phyloP scores from a whole-genome alignment of 805 yeast species.

The Kockiozyma suomiensis region DNA sequence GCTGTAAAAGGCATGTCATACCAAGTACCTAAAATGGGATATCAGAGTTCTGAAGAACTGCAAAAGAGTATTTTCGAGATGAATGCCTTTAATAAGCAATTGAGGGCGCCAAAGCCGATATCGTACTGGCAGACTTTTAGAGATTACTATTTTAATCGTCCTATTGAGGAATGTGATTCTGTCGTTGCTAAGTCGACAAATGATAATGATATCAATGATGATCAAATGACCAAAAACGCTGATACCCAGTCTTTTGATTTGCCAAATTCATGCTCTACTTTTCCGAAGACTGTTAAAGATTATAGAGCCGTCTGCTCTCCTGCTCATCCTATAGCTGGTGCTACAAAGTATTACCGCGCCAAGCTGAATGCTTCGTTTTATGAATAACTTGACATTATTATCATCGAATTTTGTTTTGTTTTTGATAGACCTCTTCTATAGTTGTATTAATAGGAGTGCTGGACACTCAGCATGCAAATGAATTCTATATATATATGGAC shows the following conservation, averaged over 20 bases:
- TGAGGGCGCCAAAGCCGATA: background rate
- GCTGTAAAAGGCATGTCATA: no score
- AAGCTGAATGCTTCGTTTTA: slow-evolving; percentile 2
- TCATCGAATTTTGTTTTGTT: no score
- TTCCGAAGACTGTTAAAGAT: no score
- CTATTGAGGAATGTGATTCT: background rate
- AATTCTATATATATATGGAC: background rate
- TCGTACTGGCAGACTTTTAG: background rate
- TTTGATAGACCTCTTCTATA: background rate
- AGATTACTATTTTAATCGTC: background rate
- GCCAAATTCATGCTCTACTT: no score
- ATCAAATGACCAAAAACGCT: background rate
- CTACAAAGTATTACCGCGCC: background rate
- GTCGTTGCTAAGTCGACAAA: no score
- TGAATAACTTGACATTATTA: background rate
- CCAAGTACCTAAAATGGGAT: background rate
- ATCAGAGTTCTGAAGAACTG: background rate
- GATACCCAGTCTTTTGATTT: background rate
- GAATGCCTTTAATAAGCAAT: background rate
- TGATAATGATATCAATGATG: no score
- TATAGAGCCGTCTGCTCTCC: background rate
- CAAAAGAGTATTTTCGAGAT: background rate
- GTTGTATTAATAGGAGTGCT: no score
- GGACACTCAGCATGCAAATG: no score
- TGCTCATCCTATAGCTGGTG: background rate